Conservation (phyloP, 1,139 yeast genomes). For the Scheffersomyces insectosa region DNA sequence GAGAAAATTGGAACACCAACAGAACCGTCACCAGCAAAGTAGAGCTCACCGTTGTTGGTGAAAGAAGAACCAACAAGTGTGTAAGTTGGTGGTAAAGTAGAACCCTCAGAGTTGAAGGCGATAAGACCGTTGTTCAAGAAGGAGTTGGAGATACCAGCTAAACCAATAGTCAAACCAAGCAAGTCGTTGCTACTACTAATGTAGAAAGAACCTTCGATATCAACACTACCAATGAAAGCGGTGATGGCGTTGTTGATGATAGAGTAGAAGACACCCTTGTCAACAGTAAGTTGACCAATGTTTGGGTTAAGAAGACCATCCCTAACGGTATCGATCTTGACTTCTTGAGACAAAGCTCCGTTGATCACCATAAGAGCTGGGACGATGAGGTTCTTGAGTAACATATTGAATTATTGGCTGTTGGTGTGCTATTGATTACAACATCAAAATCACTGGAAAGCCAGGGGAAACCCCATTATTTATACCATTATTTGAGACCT, state of each 20-base stretch:
- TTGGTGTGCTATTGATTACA: too few species aligned
- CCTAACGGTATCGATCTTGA: slow-evolving; percentile 9
- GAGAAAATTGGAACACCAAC: slow-evolving; percentile 19
- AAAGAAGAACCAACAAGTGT: slow-evolving; percentile 21
- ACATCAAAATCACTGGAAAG: too few species aligned
- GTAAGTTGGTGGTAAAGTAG: slow-evolving; percentile 14
- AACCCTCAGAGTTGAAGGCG: not conserved
- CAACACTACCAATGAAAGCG: slow-evolving; percentile 10
- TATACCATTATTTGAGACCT: too few species aligned
- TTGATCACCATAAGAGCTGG: slow-evolving; percentile 5
- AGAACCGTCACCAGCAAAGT: slow-evolving; percentile 25
- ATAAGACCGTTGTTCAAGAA: slow-evolving; percentile 2
- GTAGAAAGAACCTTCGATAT: slow-evolving; percentile 12
- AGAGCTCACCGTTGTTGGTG: slow-evolving; percentile 30
- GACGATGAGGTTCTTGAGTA: slow-evolving; percentile 3
- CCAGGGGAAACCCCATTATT: too few species aligned
- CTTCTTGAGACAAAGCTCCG: slow-evolving; percentile 4
- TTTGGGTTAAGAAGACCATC: slow-evolving; percentile 5
- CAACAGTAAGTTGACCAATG: slow-evolving; percentile 10
- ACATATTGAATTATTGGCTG: slow-evolving; percentile 1
- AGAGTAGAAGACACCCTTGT: slow-evolving; percentile 13
- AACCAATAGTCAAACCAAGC: slow-evolving; percentile 10
- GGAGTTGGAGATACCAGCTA: slow-evolving; percentile 7
- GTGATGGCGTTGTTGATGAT: slow-evolving; percentile 13
- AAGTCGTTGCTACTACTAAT: slow-evolving; percentile 8